These are phyloP conservation scores for Vigna hirtella DNA, from an alignment of 306 rosid genomes.

Conservation along the genomic window DNA sequence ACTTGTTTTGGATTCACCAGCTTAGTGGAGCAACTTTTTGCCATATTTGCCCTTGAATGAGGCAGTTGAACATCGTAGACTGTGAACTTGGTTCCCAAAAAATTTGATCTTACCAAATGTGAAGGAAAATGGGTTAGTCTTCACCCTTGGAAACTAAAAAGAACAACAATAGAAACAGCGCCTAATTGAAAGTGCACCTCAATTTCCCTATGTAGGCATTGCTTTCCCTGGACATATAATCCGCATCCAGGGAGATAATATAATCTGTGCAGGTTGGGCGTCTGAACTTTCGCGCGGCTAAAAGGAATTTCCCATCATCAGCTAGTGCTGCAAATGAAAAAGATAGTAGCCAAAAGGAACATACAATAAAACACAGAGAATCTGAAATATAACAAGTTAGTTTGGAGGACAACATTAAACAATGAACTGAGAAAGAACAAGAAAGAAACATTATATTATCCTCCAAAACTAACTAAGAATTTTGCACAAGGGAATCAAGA, in stretches of 20 bases:
- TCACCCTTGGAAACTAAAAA: background rate
- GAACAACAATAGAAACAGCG: constrained; percentile 8
- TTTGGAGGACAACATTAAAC: background rate
- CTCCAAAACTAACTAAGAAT: constrained; percentile 5
- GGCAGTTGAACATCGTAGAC: constrained; percentile 86
- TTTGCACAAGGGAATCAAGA: background rate
- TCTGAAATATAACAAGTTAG: constrained; percentile 16
- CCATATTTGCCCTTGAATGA: constrained; percentile 68
- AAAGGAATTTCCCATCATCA: constrained; percentile 94
- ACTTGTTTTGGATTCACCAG: constrained; percentile 81
- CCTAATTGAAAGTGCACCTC: constrained; percentile 56
- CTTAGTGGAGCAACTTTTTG: constrained; percentile 81
- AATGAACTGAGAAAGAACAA: constrained; percentile 3
- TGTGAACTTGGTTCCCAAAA: constrained; percentile 94
- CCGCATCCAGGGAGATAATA: constrained; percentile 70
- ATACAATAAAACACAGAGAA: background rate
- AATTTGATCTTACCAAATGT: constrained; percentile 72
- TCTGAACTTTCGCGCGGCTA: constrained; percentile 91
- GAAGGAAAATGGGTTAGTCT: constrained; percentile 31
- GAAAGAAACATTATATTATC: background rate
- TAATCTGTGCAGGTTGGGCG: constrained; percentile 94
- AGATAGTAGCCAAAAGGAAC: constrained; percentile 22
- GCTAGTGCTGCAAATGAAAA: constrained; percentile 60
- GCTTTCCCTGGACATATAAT: constrained; percentile 88
- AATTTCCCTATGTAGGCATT: constrained; percentile 81